phyloP scores from a whole-genome alignment of 768 basidiomycete species.

The Lactarius quietus region DNA sequence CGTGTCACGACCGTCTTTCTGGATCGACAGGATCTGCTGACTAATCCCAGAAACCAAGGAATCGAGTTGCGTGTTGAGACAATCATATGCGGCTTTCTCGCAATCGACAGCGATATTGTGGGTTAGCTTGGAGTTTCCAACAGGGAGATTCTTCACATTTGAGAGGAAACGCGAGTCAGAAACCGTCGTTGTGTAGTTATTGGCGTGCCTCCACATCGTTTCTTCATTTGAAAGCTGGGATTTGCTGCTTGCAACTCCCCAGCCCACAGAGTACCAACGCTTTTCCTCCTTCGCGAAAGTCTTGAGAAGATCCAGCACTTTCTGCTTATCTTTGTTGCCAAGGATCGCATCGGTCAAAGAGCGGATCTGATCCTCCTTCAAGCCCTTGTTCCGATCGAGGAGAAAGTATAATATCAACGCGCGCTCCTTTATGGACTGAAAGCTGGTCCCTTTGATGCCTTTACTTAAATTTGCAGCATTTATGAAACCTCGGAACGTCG shows the following conservation, averaged over 20 bases:
- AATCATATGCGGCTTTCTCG: slow-evolving; percentile 1
- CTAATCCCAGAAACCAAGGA: slow-evolving; percentile 1
- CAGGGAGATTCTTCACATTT: neutral
- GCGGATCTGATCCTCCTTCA: neutral
- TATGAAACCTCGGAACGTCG: neutral
- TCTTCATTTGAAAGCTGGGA: neutral
- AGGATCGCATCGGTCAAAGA: neutral
- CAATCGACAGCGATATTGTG: neutral
- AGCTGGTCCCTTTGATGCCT: neutral
- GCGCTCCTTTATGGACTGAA: slow-evolving; percentile 9
- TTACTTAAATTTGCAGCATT: slow-evolving; percentile 3
- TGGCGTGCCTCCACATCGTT: slow-evolving; percentile 5
- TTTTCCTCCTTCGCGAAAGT: neutral
- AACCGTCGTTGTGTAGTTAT: neutral
- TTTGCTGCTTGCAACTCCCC: neutral
- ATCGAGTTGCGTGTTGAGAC: slow-evolving; percentile 7
- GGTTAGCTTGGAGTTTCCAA: neutral
- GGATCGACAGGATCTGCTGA: slow-evolving; percentile 1
- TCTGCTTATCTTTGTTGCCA: neutral
- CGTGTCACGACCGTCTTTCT: slow-evolving; percentile 12
- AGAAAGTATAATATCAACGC: neutral
- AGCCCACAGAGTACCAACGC: neutral
- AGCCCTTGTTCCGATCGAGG: neutral
- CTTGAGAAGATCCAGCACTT: neutral
- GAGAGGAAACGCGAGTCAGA: slow-evolving; percentile 19